phyloP scores from a whole-genome alignment of 169 alveolate species.

The Babesia ovata region DNA sequence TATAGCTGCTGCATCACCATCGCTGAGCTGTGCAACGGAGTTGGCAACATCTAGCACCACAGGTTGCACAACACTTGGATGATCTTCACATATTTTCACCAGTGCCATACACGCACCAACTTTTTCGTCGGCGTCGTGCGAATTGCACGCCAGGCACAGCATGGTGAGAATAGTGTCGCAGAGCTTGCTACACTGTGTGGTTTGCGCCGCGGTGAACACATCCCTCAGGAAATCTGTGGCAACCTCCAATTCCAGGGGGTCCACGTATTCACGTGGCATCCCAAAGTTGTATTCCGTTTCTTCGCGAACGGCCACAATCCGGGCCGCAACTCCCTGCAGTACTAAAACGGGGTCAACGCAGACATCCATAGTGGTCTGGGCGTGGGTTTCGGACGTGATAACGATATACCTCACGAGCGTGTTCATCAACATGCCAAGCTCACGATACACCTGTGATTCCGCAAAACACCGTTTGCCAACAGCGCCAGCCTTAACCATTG shows the following conservation, averaged over 20 bases:
- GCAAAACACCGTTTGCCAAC: not conserved
- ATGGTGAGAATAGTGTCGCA: slow-evolving; percentile 17
- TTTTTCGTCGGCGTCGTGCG: slow-evolving; percentile 4
- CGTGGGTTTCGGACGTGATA: slow-evolving; percentile 6
- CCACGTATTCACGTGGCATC: slow-evolving; percentile 16
- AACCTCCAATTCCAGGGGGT: slow-evolving; percentile 27
- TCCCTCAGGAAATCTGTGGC: slow-evolving; percentile 7
- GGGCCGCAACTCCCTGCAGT: slow-evolving; percentile 12
- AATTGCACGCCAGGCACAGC: slow-evolving; percentile 39
- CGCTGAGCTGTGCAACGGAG: slow-evolving; percentile 25
- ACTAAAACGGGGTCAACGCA: slow-evolving; percentile 14
- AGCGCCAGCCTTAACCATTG: slow-evolving; percentile 15
- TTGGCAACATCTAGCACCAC: slow-evolving; percentile 28
- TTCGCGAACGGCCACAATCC: slow-evolving; percentile 9
- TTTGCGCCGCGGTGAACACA: slow-evolving; percentile 15
- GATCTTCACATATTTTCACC: slow-evolving; percentile 15
- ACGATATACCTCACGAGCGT: slow-evolving; percentile 13
- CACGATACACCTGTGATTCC: not conserved
- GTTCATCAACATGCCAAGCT: not conserved
- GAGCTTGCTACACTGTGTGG: not conserved
- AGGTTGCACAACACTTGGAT: slow-evolving; percentile 25
- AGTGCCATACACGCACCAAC: slow-evolving; percentile 30
- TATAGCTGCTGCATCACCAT: not conserved
- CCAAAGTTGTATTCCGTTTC: slow-evolving; percentile 14
- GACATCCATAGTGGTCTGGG: not conserved